A percentile compares a stretch with the other conserved stretches of the same genome.
These are phyloP conservation scores for Chlamydomonas incerta DNA, from an alignment of 139 green algal genomes.

Conservation along the genomic window DNA sequence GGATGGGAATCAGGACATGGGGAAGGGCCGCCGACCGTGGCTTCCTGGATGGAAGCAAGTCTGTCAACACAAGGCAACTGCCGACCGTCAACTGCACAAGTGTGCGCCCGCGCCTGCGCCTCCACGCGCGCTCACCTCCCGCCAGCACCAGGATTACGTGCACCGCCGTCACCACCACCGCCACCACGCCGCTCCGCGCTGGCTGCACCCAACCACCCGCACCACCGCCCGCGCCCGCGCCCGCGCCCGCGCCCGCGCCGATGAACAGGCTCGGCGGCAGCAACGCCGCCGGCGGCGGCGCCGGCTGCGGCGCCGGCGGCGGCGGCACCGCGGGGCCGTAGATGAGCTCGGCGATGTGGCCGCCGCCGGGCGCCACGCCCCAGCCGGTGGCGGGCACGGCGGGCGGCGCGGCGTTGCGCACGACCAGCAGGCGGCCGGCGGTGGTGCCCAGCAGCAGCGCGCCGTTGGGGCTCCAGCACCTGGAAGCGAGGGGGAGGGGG, in stretches of 20 bases:
- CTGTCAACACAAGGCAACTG: too few relatives aligned
- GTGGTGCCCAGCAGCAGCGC: conserved; percentile 34
- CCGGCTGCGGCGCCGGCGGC: background rate
- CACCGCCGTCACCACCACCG: conserved; percentile 4
- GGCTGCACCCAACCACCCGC: background rate
- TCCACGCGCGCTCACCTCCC: conserved; percentile 33
- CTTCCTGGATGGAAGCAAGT: too few relatives aligned
- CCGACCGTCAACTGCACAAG: too few relatives aligned
- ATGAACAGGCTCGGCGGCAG: background rate
- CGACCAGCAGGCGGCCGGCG: conserved; percentile 15
- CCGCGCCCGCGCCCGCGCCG: too few relatives aligned
- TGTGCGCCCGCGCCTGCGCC: too few relatives aligned
- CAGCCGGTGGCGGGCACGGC: conserved; percentile 7
- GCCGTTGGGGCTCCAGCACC: conserved; percentile 22
- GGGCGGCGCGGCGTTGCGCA: conserved; percentile 11
- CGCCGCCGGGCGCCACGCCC: background rate
- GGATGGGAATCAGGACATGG: too few relatives aligned
- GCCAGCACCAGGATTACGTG: conserved; percentile 30
- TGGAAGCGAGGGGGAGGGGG: background rate
- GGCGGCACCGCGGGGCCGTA: background rate
- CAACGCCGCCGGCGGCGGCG: background rate
- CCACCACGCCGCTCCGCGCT: background rate
- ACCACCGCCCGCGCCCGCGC: background rate
- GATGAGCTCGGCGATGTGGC: conserved; percentile 21
- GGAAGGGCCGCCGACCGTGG: too few relatives aligned